Percentiles rank a stretch among this genome's conserved stretches.
These are phyloP conservation scores for Stachybotrys chartarum DNA, from an alignment of 2,329 filamentous ascomycete species.

Conservation along the genomic window DNA sequence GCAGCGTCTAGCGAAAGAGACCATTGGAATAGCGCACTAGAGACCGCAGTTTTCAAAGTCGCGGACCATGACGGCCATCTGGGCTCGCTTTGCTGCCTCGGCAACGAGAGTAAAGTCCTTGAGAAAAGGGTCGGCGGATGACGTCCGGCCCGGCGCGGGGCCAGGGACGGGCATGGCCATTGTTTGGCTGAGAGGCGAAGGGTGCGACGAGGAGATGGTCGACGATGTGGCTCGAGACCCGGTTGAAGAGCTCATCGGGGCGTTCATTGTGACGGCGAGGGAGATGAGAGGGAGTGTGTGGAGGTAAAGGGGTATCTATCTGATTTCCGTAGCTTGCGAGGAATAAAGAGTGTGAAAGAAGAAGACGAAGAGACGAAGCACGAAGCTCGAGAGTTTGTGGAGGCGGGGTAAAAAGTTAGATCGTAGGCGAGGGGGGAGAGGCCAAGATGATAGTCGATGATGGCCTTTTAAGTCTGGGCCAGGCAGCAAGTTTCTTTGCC, in stretches of 20 bases:
- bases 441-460: background rate
- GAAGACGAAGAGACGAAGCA: background rate
- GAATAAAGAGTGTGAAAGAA: background rate
- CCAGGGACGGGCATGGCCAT: constrained; percentile 12
- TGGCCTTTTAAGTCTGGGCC: background rate
- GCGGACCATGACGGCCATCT: constrained; percentile 81
- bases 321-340: background rate
- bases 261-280: constrained; percentile 21
- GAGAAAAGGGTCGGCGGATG: constrained; percentile 55
- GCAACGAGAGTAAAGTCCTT: constrained; percentile 80
- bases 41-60: constrained; percentile 72
- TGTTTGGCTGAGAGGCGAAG: constrained; percentile 19
- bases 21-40: constrained; percentile 13
- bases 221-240: constrained; percentile 10
- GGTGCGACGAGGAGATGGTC: constrained; percentile 19
- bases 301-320: background rate
- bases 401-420: background rate
- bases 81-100: constrained; percentile 87
- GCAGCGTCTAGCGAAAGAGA: background rate
- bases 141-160: constrained; percentile 21
- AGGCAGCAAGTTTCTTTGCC: background rate
- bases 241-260: constrained; percentile 23
- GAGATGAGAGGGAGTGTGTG: background rate
- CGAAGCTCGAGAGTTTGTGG: background rate
- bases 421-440: background rate